These are phyloP conservation scores for Cerrena zonata DNA, from an alignment of 1,284 basidiomycete genomes.

Conservation along the genomic window DNA sequence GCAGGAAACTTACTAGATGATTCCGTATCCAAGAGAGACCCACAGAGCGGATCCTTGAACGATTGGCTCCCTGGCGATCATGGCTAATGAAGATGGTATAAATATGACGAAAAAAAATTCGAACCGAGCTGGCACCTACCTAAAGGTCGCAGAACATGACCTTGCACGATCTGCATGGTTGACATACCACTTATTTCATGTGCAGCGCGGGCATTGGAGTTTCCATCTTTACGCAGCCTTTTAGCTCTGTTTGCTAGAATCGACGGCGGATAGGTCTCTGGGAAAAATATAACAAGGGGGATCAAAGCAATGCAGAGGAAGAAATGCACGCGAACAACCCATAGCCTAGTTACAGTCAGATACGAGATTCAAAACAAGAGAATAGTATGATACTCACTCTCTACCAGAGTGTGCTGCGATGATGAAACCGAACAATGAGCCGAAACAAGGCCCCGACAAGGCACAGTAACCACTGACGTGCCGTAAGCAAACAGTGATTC, in stretches of 20 bases:
- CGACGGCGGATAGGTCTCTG: slow-evolving; percentile 24
- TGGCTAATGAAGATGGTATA: slow-evolving; percentile 12
- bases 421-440: neutral
- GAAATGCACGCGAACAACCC: slow-evolving; percentile 25
- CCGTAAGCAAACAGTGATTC: neutral
- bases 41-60: slow-evolving; percentile 23
- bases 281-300: slow-evolving; percentile 22
- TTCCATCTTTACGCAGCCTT: slow-evolving; percentile 16
- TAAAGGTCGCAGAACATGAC: slow-evolving; percentile 20
- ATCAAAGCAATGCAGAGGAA: slow-evolving; percentile 19
- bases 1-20: slow-evolving; percentile 23
- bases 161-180: slow-evolving; percentile 15
- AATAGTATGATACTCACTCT: neutral
- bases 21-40: slow-evolving; percentile 25
- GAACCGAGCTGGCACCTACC: slow-evolving; percentile 12
- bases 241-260: slow-evolving; percentile 20
- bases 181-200: slow-evolving; percentile 19
- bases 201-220: slow-evolving; percentile 17
- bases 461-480: too few species aligned
- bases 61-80: slow-evolving; percentile 25
- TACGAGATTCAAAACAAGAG: neutral
- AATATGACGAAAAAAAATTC: neutral
- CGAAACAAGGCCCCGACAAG: neutral
- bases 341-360: slow-evolving; percentile 14
- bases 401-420: neutral